Evolutionary conservation across 345 rosid genomes (phyloP).

Genomic region (Citropsis articulata): DNA sequence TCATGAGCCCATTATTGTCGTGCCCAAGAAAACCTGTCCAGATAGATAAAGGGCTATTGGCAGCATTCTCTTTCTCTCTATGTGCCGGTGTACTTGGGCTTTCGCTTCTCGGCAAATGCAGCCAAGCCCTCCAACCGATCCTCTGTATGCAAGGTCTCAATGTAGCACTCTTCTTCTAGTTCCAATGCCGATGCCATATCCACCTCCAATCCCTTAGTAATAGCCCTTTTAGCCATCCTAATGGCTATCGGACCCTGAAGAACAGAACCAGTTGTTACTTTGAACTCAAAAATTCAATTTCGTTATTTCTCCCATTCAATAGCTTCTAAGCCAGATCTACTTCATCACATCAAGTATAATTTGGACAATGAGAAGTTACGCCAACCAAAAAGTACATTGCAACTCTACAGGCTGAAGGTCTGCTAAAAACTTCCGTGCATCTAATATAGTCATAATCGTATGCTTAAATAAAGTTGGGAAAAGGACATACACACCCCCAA

Average conservation of each 20-base stretch:
- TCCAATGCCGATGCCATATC: slow-evolving; percentile 55
- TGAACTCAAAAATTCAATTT: neutral
- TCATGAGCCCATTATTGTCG: neutral
- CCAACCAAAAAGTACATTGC: neutral
- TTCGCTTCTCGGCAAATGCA: slow-evolving; percentile 87
- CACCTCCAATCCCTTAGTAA: slow-evolving; percentile 62
- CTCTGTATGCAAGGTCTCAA: slow-evolving; percentile 48
- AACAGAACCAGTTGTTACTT: slow-evolving; percentile 5
- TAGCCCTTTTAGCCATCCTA: slow-evolving; percentile 82
- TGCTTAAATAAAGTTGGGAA: neutral
- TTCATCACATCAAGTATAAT: neutral
- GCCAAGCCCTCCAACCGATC: slow-evolving; percentile 91
- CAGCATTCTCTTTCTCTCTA: slow-evolving; percentile 11
- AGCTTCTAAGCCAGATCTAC: neutral
- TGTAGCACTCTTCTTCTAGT: slow-evolving; percentile 78
- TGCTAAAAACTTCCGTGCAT: neutral
- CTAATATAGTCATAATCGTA: neutral
- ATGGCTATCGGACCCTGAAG: slow-evolving; percentile 81
- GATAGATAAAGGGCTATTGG: neutral
- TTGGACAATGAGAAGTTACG: neutral
- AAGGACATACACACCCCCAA: too few relatives aligned
- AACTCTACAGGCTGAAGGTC: neutral
- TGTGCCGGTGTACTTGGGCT: slow-evolving; percentile 62
- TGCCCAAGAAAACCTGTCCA: neutral
- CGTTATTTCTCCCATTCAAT: neutral